Evolutionary conservation across 108 stramenopile species (phyloP), one percentile per base, ranked within the genome.

Genomic region (Nannochloropsis granulata): DNA sequence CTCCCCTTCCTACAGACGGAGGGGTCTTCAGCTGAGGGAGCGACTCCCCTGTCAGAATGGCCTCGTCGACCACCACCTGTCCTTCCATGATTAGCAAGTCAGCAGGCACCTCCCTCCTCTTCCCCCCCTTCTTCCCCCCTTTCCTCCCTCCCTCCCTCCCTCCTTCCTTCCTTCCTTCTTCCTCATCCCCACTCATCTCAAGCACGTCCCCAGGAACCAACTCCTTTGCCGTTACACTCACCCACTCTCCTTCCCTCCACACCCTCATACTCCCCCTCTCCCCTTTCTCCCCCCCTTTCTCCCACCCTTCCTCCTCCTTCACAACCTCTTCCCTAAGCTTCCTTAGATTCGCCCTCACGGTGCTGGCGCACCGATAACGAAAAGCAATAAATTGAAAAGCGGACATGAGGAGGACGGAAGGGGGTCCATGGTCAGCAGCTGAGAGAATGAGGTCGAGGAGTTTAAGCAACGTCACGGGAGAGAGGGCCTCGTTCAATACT

Each of bases 41-140:
- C 24, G 92, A 92, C 89, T 98, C 98, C 71, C 98, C 98, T 12
- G 98, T 98, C 43, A 98, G 86, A 89, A 96, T 94, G 19, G 98
- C 95, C 90, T 98, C 98, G 90, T 97, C 94, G 14, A 96, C 94
- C 12, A 98, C 95, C 11, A 93, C 94, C 43, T 90, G 88, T 25
- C 98, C 98, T 19, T 90, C 83, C 42, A 98, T 78, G 11, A 98
- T 82, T 14, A 98, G 82, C 42, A 96, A 85, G 90, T 98, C 98
- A n/a, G 94, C 94, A n/a, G 98, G 98, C 12, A 97, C 89, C 43
- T 86, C 82, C 24, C 71, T 79, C 2, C 81, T 78, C 0, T 9
- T 2, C 12, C 43, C 44, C 12, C 16, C 25, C 84, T 21, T 34
- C 82, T 78, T 71, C n/a, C 82, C 71, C 79, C 44, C 43, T 43